These are phyloP conservation scores for Fusarium sp. DNA, from an alignment of 2,329 filamentous ascomycete genomes.

Conservation along the genomic window DNA sequence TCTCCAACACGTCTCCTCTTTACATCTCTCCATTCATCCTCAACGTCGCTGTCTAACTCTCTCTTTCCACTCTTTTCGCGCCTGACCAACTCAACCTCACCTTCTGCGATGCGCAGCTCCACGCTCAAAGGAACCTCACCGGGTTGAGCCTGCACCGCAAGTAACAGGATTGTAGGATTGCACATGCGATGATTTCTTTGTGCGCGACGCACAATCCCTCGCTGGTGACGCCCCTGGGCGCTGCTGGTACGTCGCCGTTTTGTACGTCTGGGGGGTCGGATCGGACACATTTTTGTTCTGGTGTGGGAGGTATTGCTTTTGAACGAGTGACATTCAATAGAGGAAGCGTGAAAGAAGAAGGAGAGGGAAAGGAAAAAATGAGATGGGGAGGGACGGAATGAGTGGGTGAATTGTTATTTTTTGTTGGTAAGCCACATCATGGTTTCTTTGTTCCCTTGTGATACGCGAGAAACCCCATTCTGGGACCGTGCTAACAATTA, in stretches of 20 bases:
- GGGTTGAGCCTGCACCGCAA: neutral
- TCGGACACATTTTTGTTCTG: neutral
- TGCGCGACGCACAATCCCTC: neutral
- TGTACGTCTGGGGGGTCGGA: neutral
- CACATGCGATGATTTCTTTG: neutral
- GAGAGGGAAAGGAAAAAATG: no score
- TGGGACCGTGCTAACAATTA: no score
- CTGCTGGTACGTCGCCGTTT: neutral
- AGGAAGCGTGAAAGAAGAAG: no score
- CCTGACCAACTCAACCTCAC: neutral
- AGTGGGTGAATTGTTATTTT: no score
- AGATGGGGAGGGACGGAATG: no score
- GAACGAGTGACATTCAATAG: no score
- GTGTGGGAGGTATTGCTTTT: no score
- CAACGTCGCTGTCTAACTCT: neutral
- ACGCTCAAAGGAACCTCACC: neutral
- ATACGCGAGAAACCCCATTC: no score
- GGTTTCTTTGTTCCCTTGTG: no score
- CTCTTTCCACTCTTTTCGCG: neutral
- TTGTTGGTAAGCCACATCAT: no score
- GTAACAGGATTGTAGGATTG: neutral
- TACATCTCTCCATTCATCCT: neutral
- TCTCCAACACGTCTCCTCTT: neutral
- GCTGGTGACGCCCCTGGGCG: neutral
- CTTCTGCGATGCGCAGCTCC: neutral